Evolutionary conservation across 805 yeast genomes (phyloP).

Genomic region (Ogataea trehalophila): DNA sequence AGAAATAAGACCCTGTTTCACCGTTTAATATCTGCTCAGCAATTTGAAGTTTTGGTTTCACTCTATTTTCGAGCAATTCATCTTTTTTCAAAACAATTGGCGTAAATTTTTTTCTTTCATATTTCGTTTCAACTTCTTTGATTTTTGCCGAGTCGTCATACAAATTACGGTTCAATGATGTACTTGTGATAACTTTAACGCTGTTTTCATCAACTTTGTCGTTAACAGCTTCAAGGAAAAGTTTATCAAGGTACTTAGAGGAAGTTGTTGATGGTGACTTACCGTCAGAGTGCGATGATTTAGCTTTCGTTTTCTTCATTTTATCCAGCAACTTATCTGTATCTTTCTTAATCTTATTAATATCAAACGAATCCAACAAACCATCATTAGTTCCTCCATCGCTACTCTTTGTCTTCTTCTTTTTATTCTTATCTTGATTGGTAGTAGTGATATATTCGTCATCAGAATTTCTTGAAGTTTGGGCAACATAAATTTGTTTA

Average conservation of each 20-base stretch:
- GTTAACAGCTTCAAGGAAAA: slow-evolving; percentile 14
- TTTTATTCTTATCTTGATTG: no score
- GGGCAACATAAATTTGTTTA: no score
- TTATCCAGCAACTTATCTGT: slow-evolving; percentile 28
- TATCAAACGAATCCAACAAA: slow-evolving; percentile 20
- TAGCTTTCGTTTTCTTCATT: slow-evolving; percentile 13
- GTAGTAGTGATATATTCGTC: no score
- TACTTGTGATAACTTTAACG: neutral
- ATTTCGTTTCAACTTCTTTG: slow-evolving; percentile 13
- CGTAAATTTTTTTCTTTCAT: slow-evolving; percentile 9
- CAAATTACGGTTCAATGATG: slow-evolving; percentile 4
- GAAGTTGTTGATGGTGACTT: neutral
- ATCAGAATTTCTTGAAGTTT: no score
- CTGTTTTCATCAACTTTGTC: neutral
- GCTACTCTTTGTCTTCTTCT: no score
- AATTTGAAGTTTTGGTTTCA: slow-evolving; percentile 4
- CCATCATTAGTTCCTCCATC: slow-evolving; percentile 13
- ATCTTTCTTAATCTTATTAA: slow-evolving; percentile 26
- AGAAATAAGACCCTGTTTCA: slow-evolving; percentile 41
- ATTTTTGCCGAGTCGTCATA: slow-evolving; percentile 14
- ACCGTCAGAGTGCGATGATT: neutral
- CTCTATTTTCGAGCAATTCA: slow-evolving; percentile 5
- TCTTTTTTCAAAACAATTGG: slow-evolving; percentile 11
- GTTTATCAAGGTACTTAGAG: slow-evolving; percentile 16
- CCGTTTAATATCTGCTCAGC: slow-evolving; percentile 33